Conservation (phyloP, 148 eudicot species). For the Selenicereus undatus region DNA sequence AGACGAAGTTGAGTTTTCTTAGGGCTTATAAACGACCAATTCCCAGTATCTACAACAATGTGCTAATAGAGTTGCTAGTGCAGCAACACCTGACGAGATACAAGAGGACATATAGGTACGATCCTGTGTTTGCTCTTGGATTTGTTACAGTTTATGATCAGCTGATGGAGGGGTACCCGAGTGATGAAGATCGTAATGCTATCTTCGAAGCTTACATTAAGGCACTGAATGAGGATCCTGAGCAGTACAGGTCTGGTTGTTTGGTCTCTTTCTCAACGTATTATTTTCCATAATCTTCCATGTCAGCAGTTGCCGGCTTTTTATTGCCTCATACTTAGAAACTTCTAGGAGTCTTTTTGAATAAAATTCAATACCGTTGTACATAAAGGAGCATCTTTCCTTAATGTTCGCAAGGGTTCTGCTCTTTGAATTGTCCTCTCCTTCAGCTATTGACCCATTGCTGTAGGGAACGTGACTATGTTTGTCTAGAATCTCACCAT, state of each 20-base stretch:
- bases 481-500: neutral
- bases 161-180: slow-evolving; percentile 96
- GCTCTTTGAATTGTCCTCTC: neutral
- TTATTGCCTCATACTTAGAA: neutral
- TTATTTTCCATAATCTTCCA: neutral
- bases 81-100: slow-evolving; percentile 91
- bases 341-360: neutral
- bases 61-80: slow-evolving; percentile 85
- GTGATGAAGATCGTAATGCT: slow-evolving; percentile 73
- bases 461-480: neutral
- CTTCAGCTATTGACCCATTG: neutral
- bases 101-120: slow-evolving; percentile 71
- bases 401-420: neutral
- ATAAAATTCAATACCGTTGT: neutral
- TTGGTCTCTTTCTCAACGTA: slow-evolving; percentile 6
- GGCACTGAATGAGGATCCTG: slow-evolving; percentile 85
- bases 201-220: slow-evolving; percentile 85
- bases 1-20: slow-evolving; percentile 75
- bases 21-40: slow-evolving; percentile 89
- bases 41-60: slow-evolving; percentile 90
- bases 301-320: neutral
- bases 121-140: slow-evolving; percentile 96
- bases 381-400: neutral
- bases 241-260: slow-evolving; percentile 58
- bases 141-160: slow-evolving; percentile 96